Percentiles rank a stretch among this genome's conserved stretches.
Evolutionary conservation across 768 basidiomycete species (phyloP).

Genomic region (Boletus patriciae): DNA sequence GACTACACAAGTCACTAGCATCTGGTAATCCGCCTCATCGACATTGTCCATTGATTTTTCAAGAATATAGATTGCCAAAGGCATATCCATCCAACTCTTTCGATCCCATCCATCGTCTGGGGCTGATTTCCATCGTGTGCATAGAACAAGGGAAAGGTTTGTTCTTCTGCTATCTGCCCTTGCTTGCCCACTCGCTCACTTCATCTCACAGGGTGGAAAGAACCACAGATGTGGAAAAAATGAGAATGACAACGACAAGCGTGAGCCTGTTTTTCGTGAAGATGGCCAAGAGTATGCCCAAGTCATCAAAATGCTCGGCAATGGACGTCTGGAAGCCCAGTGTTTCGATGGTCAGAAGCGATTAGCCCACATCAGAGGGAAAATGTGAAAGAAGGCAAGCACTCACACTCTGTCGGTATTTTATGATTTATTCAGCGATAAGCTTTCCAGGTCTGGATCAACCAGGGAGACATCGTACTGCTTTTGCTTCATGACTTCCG

Average conservation of each 20-base stretch:
- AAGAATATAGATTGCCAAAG: conserved; percentile 24
- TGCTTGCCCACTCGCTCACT: background rate
- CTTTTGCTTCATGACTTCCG: conserved; percentile 97
- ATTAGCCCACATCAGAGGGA: conserved; percentile 96
- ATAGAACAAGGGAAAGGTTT: conserved; percentile 32
- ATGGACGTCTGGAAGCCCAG: conserved; percentile 92
- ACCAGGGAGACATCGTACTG: conserved; percentile 95
- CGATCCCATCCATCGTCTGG: background rate
- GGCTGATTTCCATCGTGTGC: conserved; percentile 1
- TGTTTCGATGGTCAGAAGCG: conserved; percentile 99
- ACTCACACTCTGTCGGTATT: background rate
- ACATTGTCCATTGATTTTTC: background rate
- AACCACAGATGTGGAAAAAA: conserved; percentile 99
- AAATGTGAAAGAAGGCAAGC: conserved; percentile 97
- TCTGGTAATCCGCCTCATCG: background rate
- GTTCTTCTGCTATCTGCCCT: background rate
- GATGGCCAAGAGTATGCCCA: conserved; percentile 99
- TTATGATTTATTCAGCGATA: conserved; percentile 8
- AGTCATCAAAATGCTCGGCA: conserved; percentile 98
- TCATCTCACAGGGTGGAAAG: conserved; percentile 81
- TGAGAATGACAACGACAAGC: conserved; percentile 98
- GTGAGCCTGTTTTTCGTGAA: conserved; percentile 97
- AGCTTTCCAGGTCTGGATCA: conserved; percentile 88
- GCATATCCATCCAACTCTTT: background rate
- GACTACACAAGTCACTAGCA: background rate